Conservation (phyloP, 1,284 basidiomycete genomes). For the Sparassis latifolia region DNA sequence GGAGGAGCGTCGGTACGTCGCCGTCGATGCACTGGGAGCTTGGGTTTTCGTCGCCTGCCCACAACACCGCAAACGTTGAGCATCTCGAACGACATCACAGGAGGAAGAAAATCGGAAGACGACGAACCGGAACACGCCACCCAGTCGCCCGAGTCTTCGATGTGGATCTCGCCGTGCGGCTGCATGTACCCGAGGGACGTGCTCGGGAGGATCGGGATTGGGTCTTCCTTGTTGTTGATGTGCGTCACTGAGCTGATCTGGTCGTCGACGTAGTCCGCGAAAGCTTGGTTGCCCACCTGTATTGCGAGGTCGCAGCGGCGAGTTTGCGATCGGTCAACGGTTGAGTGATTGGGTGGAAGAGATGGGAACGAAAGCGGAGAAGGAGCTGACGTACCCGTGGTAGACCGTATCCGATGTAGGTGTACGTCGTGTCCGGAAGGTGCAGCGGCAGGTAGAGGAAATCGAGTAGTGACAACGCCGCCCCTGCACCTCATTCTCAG, state of each 20-base stretch:
- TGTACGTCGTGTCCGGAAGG: slow-evolving; percentile 31
- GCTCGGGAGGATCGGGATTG: slow-evolving; percentile 28
- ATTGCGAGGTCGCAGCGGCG: no score
- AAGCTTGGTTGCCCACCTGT: slow-evolving; percentile 44
- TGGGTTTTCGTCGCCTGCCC: slow-evolving; percentile 47
- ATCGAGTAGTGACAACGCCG: slow-evolving; percentile 41
- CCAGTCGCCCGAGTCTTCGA: slow-evolving; percentile 42
- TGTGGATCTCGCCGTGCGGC: slow-evolving; percentile 54
- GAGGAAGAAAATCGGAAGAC: background rate
- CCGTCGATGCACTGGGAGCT: slow-evolving; percentile 46
- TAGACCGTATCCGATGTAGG: slow-evolving; percentile 41
- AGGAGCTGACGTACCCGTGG: slow-evolving; percentile 36
- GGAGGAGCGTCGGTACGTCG: slow-evolving; percentile 44
- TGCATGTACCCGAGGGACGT: slow-evolving; percentile 45
- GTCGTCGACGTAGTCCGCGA: slow-evolving; percentile 52
- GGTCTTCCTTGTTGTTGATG: slow-evolving; percentile 27
- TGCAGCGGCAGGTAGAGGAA: slow-evolving; percentile 40
- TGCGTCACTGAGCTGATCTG: slow-evolving; percentile 20
- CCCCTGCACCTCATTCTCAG: slow-evolving; percentile 22
- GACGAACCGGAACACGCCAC: slow-evolving; percentile 35
- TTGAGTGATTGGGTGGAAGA: no score
- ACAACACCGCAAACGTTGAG: background rate
- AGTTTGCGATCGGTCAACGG: no score
- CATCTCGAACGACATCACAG: background rate
- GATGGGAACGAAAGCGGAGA: background rate